Evolutionary conservation across 1,284 basidiomycete genomes (phyloP), one percentile per base, ranked within the genome.

Genomic region (Heterobasidion irregulare): DNA sequence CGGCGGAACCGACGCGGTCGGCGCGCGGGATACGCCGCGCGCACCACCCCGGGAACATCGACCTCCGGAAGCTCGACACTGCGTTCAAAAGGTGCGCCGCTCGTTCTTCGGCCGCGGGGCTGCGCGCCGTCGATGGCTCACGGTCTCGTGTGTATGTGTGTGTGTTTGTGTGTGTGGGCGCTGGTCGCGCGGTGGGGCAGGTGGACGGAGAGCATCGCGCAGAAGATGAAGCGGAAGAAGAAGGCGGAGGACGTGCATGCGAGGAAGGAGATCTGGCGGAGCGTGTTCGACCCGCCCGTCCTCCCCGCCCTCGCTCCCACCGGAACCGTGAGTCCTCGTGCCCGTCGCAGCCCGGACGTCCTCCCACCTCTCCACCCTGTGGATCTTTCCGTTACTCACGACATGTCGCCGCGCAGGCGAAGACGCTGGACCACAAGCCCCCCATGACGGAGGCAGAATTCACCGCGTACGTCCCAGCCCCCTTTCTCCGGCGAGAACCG

Each of bases 131-230:
- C 32, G 8, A n/a, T 50, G 26, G 43, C 35, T 4, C 32, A 33
- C 15, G 18, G 13, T 10, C 3, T 26, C 13, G 33, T 35, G 13
- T 50, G 33, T 35, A 10, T 50, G 53, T n/a, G 6, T 43, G 32
- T 9, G 33, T 46, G 8, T 26, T 18, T 18, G 18, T 18, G 18
- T 18, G 18, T 18, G 18, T 18, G 18, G 18, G 48, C 48, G 18
- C 6, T n/a, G 12, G 45, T 45, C n/a, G 13, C 26, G 19, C 52
- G 3, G 26, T 6, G 26, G 26, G 26, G 18, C 50, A 89, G 86
- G 67, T 91, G 89, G 89, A 91, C 89, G n/a, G 83, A 87, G 63
- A 85, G 82, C 55, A 89, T 92, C 61, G 83, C 88, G 1, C 84
- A 90, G 72, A 89, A 87, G 68, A 81, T 91, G 54, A 89, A 86